A percentile compares a stretch with the other conserved stretches of the same genome.
These are phyloP conservation scores for Naganishia randhawae DNA, from an alignment of 768 basidiomycete genomes.

Conservation along the genomic window DNA sequence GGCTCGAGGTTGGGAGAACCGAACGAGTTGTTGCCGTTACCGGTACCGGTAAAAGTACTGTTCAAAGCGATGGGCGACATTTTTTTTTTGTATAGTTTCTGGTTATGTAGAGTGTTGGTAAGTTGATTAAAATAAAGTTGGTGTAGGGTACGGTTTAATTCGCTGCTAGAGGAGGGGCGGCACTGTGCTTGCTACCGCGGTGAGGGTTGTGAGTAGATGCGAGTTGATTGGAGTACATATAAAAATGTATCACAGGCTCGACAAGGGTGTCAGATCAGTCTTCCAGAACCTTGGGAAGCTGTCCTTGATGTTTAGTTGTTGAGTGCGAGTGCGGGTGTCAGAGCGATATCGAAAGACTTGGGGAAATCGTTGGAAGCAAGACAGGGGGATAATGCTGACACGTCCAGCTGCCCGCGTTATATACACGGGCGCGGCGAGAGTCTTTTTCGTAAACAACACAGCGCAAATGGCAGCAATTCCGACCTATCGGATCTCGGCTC, in stretches of 20 bases:
- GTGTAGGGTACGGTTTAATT: conserved; percentile 37
- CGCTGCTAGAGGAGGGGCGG: conserved; percentile 61
- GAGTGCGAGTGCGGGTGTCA: background rate
- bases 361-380: background rate
- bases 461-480: background rate
- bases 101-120: conserved; percentile 28
- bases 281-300: conserved; percentile 17
- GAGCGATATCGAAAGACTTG: conserved; percentile 1
- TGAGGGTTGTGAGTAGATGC: conserved; percentile 77
- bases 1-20: conserved; percentile 35
- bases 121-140: conserved; percentile 44
- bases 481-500: conserved; percentile 1
- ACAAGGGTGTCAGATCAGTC: background rate
- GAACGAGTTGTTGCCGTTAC: conserved; percentile 34
- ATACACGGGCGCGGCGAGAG: conserved; percentile 7
- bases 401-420: background rate
- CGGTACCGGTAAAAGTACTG: conserved; percentile 29
- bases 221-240: conserved; percentile 91
- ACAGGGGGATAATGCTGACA: background rate
- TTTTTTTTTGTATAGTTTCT: conserved; percentile 36
- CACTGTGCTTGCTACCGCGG: conserved; percentile 80
- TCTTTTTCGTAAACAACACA: background rate
- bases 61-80: conserved; percentile 47
- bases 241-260: conserved; percentile 24
- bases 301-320: background rate